Conservation (phyloP, 306 rosid genomes). For the Castanopsis chinensis region DNA sequence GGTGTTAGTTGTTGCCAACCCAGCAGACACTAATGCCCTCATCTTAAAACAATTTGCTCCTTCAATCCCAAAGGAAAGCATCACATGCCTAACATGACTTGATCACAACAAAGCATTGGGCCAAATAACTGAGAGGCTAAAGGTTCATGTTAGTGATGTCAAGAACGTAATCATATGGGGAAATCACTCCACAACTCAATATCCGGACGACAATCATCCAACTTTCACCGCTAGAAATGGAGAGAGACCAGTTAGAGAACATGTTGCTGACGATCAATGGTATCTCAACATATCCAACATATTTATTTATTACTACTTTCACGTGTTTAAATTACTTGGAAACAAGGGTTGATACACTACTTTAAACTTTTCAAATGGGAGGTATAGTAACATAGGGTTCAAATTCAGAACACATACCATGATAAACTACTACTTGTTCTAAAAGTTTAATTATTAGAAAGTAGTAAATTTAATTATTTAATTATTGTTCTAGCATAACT, state of each 20-base stretch:
- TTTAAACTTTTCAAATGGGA: too few relatives aligned
- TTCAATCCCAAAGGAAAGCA: constrained; percentile 72
- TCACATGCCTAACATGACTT: constrained; percentile 79
- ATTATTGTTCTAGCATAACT: too few relatives aligned
- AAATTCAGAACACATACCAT: too few relatives aligned
- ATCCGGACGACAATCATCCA: constrained; percentile 89
- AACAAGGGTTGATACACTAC: too few relatives aligned
- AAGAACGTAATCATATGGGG: constrained; percentile 94
- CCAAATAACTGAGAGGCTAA: constrained; percentile 75
- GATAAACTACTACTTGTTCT: too few relatives aligned
- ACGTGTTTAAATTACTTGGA: neutral
- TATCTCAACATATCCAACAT: constrained; percentile 17
- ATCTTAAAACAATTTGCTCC: constrained; percentile 85
- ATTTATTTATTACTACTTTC: neutral
- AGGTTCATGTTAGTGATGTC: constrained; percentile 64
- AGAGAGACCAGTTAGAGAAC: constrained; percentile 52
- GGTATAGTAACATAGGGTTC: too few relatives aligned
- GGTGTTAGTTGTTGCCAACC: constrained; percentile 94
- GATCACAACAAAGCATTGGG: constrained; percentile 91
- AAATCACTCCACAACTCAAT: constrained; percentile 88
- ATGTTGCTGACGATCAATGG: constrained; percentile 64
- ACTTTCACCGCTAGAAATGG: constrained; percentile 32
- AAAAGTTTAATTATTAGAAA: too few relatives aligned
- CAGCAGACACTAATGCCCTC: constrained; percentile 87
- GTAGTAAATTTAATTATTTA: too few relatives aligned